Evolutionary conservation across 2,329 filamentous ascomycete species (phyloP), one percentile per base, ranked within the genome.

Genomic region (Aspergillus vadensis): DNA sequence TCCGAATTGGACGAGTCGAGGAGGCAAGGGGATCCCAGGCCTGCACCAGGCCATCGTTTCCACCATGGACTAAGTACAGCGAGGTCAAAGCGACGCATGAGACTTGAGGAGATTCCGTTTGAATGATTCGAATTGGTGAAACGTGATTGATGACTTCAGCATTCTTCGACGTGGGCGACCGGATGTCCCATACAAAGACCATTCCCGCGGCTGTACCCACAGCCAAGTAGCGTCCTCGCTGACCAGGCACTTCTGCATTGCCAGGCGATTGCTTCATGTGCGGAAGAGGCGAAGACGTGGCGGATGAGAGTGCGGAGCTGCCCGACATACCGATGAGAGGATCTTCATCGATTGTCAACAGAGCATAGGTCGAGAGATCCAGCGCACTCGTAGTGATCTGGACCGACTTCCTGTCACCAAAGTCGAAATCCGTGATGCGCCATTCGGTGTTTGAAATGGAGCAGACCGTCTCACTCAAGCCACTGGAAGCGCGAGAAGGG

Each of bases 11-110:
- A 19, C 89, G 87, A 17, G 83, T 77, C 0, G 85, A 90, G 2
- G 94, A 98, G 1, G 89, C 91, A 50, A 99, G 81, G n/a, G 91
- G 91, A 78, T 99, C 95, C 95, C 95, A 99, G 5, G 92, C 91
- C 75, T 98, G 95, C 4, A 97, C 94, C 3, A 98, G 85, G 0
- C 95, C 94, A 76, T 99, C 95, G 67, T 91, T 97, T 25, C 95
- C 95, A 53, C 95, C 95, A 73, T 97, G 91, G 6, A 98, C 90
- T 15, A 99, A 79, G 72, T 96, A 96, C 15, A 99, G 81, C 1
- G 92, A 90, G 1, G 92, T 92, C 50, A 97, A 75, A 5, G 90
- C 95, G 15, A 99, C 77, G 62, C 88, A 91, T 0, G 92, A 91
- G 17, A 98, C 88, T 71, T 92, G 86, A 0, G 94, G 92, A 0